A percentile compares a stretch with the other conserved stretches of the same genome.
Conservation (phyloP, 306 rosid genomes). For the Carpinus viminea region DNA sequence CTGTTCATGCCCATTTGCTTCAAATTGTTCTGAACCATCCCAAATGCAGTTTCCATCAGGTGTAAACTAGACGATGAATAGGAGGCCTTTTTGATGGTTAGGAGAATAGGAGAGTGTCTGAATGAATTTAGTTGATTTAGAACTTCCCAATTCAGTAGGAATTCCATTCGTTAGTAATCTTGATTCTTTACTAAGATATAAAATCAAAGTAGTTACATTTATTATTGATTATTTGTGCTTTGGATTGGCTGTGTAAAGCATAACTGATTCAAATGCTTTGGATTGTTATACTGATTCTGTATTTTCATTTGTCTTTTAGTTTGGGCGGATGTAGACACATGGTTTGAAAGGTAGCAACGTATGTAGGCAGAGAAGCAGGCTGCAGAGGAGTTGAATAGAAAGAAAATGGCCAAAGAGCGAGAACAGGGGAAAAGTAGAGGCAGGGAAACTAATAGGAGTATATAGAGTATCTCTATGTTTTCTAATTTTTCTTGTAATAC, state of each 20-base stretch:
- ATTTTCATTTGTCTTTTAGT: no score
- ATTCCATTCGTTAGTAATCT: conserved; percentile 27
- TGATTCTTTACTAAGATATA: conserved; percentile 34
- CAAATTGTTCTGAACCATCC: conserved; percentile 29
- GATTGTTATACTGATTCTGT: neutral
- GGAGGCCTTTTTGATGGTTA: conserved; percentile 23
- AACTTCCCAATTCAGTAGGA: conserved; percentile 23
- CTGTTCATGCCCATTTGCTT: conserved; percentile 29
- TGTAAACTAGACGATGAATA: conserved; percentile 30
- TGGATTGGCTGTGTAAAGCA: no score
- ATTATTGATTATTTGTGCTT: conserved; percentile 17
- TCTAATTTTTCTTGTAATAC: no score
- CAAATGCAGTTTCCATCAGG: conserved; percentile 48
- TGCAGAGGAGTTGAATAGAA: conserved; percentile 55
- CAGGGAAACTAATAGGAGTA: no score
- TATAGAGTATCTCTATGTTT: no score
- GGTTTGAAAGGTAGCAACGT: conserved; percentile 1
- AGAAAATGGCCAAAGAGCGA: no score
- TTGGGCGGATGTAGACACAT: no score
- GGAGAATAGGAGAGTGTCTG: conserved; percentile 28
- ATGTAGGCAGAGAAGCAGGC: conserved; percentile 84
- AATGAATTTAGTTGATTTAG: conserved; percentile 31
- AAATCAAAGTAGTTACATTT: conserved; percentile 33
- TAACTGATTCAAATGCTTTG: no score
- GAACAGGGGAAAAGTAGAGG: no score